Conservation (phyloP, 2,329 filamentous ascomycete species). For the Hymenoscyphus linearis region DNA sequence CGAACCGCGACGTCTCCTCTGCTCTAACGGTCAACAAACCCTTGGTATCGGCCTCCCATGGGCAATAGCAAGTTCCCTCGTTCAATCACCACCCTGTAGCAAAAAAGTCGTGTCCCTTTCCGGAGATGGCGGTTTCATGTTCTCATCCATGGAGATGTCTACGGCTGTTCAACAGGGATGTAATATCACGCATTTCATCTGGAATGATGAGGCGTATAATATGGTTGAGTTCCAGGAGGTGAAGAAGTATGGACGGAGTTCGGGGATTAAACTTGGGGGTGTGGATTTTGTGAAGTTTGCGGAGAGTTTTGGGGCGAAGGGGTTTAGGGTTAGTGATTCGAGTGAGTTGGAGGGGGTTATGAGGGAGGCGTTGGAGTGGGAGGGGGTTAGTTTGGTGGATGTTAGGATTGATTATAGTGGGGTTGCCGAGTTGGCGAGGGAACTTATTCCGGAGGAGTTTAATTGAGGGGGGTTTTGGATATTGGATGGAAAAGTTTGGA, state of each 20-base stretch:
- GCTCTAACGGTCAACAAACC: slow-evolving; percentile 45
- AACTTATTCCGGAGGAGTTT: slow-evolving; percentile 6
- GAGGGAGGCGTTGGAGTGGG: slow-evolving; percentile 37
- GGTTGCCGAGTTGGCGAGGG: slow-evolving; percentile 5
- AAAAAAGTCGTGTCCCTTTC: slow-evolving; percentile 41
- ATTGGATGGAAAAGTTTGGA: not conserved
- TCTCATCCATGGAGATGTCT: slow-evolving; percentile 40
- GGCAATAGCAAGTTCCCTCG: slow-evolving; percentile 42
- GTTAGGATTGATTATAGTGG: slow-evolving; percentile 41
- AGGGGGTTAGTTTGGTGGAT: slow-evolving; percentile 42
- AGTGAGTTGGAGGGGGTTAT: slow-evolving; percentile 39
- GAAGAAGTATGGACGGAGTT: slow-evolving; percentile 42
- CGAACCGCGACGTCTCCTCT: slow-evolving; percentile 39
- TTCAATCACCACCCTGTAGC: slow-evolving; percentile 38
- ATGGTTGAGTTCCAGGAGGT: slow-evolving; percentile 49
- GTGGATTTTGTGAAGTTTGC: slow-evolving; percentile 44
- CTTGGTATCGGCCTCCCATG: slow-evolving; percentile 43
- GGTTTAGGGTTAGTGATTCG: slow-evolving; percentile 37
- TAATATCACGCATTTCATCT: slow-evolving; percentile 46
- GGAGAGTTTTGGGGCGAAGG: slow-evolving; percentile 42
- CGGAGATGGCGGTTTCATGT: slow-evolving; percentile 46
- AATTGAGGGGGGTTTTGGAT: not conserved
- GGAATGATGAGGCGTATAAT: slow-evolving; percentile 45
- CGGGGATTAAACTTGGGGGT: slow-evolving; percentile 40
- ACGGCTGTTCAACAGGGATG: slow-evolving; percentile 43